Evolutionary conservation across 2,329 filamentous ascomycete genomes (phyloP).

Genomic region (Pseudonectria foliicola): DNA sequence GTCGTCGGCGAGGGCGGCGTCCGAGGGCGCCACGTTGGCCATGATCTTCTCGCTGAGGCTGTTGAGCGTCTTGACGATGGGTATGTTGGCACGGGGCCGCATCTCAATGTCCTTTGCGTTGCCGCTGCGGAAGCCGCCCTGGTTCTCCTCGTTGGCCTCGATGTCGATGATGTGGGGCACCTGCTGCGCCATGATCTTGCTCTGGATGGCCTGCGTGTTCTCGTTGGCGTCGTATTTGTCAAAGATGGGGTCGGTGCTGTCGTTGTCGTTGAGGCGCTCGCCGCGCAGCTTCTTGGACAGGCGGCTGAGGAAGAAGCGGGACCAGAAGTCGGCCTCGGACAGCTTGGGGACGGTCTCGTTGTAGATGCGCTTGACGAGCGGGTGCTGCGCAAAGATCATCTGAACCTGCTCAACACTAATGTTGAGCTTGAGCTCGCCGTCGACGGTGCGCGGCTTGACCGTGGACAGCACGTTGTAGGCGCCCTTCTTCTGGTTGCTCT

Average conservation of each 20-base stretch:
- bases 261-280: constrained; percentile 73
- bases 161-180: constrained; percentile 88
- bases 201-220: constrained; percentile 48
- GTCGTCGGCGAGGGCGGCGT: constrained; percentile 55
- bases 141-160: constrained; percentile 90
- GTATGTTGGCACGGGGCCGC: constrained; percentile 73
- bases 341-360: constrained; percentile 86
- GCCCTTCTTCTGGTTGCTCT: constrained; percentile 77
- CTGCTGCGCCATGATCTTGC: constrained; percentile 51
- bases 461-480: constrained; percentile 91
- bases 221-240: constrained; percentile 78
- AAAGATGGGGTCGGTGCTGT: constrained; percentile 69
- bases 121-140: constrained; percentile 72
- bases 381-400: constrained; percentile 88
- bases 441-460: constrained; percentile 58
- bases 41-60: constrained; percentile 89
- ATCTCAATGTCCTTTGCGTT: constrained; percentile 89
- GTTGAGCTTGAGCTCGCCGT: constrained; percentile 63
- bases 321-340: constrained; percentile 80
- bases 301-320: constrained; percentile 84
- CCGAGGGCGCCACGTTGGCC: constrained; percentile 74
- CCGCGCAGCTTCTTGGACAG: constrained; percentile 88
- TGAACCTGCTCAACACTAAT: constrained; percentile 89
- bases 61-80: constrained; percentile 84
- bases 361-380: constrained; percentile 81